phyloP scores from a whole-genome alignment of 192 early-diverging fungal species.

The Polychytrium aggregatum region DNA sequence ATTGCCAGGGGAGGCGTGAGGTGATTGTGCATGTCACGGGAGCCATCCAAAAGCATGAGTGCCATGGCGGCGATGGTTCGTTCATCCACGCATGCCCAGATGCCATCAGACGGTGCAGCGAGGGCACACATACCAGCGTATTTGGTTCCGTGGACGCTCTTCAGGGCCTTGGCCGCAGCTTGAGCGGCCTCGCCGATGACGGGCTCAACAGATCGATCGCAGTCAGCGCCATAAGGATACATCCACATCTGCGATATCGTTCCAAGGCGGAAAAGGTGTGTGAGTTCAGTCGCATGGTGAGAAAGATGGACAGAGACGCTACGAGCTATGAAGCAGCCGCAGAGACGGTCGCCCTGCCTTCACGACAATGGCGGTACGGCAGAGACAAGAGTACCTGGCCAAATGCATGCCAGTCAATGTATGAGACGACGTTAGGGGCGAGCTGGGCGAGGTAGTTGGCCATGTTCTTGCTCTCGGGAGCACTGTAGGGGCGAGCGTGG shows the following conservation, averaged over 20 bases:
- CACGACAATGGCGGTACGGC: too few species aligned
- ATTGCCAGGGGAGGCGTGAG: too few species aligned
- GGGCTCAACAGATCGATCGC: conserved; percentile 34
- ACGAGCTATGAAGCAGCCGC: too few species aligned
- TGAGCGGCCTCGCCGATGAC: conserved; percentile 16
- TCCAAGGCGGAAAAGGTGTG: conserved; percentile 40
- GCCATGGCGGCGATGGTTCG: too few species aligned
- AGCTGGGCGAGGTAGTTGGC: conserved; percentile 32
- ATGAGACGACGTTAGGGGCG: conserved; percentile 21
- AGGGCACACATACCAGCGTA: too few species aligned
- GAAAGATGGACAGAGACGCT: background rate
- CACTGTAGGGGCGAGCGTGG: too few species aligned
- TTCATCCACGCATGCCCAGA: too few species aligned
- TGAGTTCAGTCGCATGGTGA: background rate
- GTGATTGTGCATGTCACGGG: too few species aligned
- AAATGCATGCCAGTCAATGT: conserved; percentile 23
- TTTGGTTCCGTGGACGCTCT: conserved; percentile 40
- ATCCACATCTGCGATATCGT: conserved; percentile 53
- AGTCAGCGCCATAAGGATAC: conserved; percentile 48
- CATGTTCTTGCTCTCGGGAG: conserved; percentile 38
- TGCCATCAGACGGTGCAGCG: too few species aligned
- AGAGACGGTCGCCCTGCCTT: too few species aligned
- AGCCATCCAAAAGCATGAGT: too few species aligned
- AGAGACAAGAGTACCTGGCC: too few species aligned
- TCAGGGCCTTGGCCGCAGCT: conserved; percentile 39